Base-by-base conservation (phyloP, 441 rosid species). In the Adansonia grandidieri region DNA sequence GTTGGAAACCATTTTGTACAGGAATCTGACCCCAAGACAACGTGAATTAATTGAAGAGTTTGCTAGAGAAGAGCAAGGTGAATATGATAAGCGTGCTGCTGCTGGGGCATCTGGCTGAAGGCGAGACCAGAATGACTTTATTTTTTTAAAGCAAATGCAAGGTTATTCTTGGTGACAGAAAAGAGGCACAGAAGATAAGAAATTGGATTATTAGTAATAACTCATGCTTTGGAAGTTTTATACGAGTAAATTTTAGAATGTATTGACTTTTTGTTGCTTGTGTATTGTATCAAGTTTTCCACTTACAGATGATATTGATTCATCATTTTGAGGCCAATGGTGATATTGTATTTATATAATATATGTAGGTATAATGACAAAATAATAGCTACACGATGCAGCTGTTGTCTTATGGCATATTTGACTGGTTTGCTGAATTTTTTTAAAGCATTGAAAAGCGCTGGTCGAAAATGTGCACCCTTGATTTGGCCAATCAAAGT, bases 21-120 rank as follows among this genome's bases (percentile, higher is more conserved):
- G 99, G 80, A 91, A 84, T 73, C 80, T 97, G 81, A 91, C 95
- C 53, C 93, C 81, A 24, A 91, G 97, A 83, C 99, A 97, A 78
- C 96, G 96, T 0, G 95, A 95, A 81, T 83, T 97, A 82, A 89
- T 97, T 20, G 99, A 97, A 84, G 99, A 97, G 82, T 95, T 93
- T 73, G 89, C 91, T 11, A 97, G 89, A 86, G 99, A 92, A 87
- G 99, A 90, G 81, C 95, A 83, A 78, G 97, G 97, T 8, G 99
- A 92, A 75, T 82, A 58, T 24, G 87, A 85, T 8, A 93, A 84
- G 80, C 92, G 89, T 24, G 90, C 95, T 40, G 93, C 92, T 11
- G 95, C 95, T 9, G 99, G 90, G 66, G 94, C 97, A 40, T 90
- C 98, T 32, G 91, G 96, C 65, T 94, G 85, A 89, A 67, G 24